Base-by-base conservation (phyloP, 2,329 filamentous ascomycete species). In the Epichloe sibirici region DNA sequence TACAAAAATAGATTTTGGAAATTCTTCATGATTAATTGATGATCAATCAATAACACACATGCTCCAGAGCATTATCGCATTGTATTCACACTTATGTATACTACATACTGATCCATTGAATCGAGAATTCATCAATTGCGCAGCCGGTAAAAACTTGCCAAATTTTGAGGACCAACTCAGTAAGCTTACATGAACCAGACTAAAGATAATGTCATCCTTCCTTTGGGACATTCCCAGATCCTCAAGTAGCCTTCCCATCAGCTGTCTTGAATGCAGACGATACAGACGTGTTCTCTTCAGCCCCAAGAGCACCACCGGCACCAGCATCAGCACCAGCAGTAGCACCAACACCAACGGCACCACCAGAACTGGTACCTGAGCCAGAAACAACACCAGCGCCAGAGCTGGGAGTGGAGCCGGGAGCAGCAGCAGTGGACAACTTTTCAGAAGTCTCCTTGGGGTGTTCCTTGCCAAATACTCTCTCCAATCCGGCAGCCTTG, bases 401-500 rank as follows among this genome's bases (percentile, higher is more conserved):
- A 17, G 37, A 40, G 25, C 13, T 40, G 15, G 52, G 48, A 4
- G 43, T 44, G 9, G 52, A 45, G 12, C 57, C 56, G 5, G 61
- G 53, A 13, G 54, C 55, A 37, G 54, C 46, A 7, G 61, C 44
- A 8, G 60, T 51, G 13, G 57, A 52, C 21, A 57, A 52, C 7
- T 60, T 55, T 2, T 57, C 59, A 37, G 61, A 59, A 31, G 31
- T 52, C 54, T 54, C 17, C 58, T 66, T 63, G 44, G 69, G 61
- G 64, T 73, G 73, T 62, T 75, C 73, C 65, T 76, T 79, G 46
- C 76, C 79, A 59, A 82, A 77, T 48, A 82, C 70, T 59, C 71
- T 74, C 61, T 81, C 76, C 3, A 82, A 69, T 2, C 79, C 79
- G 7, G 77, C 67, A 2, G 78, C 74, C 71, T 79, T 79, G 68